A percentile compares a stretch with the other conserved stretches of the same genome.
Conservation (phyloP, 1,284 basidiomycete species). For the Cutaneotrichosporon sp. region DNA sequence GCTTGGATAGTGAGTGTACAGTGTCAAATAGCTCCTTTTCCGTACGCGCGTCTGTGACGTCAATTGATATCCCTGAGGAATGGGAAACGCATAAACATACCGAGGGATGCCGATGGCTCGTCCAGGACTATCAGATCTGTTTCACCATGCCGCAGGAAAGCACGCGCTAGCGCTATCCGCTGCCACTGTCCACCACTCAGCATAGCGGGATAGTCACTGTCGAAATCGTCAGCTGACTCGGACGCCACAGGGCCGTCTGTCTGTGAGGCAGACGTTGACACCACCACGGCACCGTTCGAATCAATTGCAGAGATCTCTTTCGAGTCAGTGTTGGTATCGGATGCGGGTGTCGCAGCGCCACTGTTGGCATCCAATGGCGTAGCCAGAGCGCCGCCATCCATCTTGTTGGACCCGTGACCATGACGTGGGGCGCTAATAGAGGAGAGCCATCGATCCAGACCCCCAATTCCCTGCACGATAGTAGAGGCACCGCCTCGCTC, state of each 20-base stretch:
- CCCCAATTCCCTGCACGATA: constrained; percentile 29
- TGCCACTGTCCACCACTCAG: constrained; percentile 65
- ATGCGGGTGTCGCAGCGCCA: background rate
- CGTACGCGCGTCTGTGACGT: constrained; percentile 62
- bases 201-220: background rate
- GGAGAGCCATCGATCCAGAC: constrained; percentile 16
- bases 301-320: background rate
- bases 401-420: constrained; percentile 5
- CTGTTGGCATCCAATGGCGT: background rate
- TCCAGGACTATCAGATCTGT: constrained; percentile 62
- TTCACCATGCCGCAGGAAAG: constrained; percentile 64
- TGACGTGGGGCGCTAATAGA: background rate
- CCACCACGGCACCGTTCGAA: background rate
- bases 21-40: constrained; percentile 69
- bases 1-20: constrained; percentile 33
- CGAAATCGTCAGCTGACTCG: background rate
- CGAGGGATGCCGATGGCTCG: constrained; percentile 58
- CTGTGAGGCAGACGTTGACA: too few relatives aligned
- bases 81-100: background rate
- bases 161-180: constrained; percentile 73
- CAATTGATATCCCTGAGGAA: background rate
- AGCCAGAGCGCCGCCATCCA: background rate
- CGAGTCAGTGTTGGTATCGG: background rate
- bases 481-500: constrained; percentile 64
- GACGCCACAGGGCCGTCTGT: too few relatives aligned